Percentiles rank a stretch among this genome's conserved stretches.
These are phyloP conservation scores for Hordeum vulgare DNA, from an alignment of 176 grass and related monocot species.

Conservation along the genomic window MorexV3_pseudomolecules_assembly NC_058522.1:476317529-476318028, in stretches of 20 bases:
- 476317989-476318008: too few species aligned
- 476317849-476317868: background rate
- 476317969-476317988: background rate
- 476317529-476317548: background rate
- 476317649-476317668: background rate
- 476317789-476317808: background rate
- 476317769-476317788: background rate
- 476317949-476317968: slow-evolving; percentile 19
- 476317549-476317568: background rate
- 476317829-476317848: background rate
- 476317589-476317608: background rate
- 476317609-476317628: background rate
- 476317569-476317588: background rate
- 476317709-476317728: background rate
- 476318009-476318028: background rate
- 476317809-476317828: background rate
- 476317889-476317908: background rate
- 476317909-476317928: background rate
- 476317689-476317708: background rate
- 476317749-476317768: background rate
- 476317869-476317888: slow-evolving; percentile 1
- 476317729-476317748: background rate
- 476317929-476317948: background rate
- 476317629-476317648: background rate
- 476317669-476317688: slow-evolving; percentile 9